Base-by-base conservation (phyloP, 768 basidiomycete genomes). In the Tephrocybe sp. region DNA sequence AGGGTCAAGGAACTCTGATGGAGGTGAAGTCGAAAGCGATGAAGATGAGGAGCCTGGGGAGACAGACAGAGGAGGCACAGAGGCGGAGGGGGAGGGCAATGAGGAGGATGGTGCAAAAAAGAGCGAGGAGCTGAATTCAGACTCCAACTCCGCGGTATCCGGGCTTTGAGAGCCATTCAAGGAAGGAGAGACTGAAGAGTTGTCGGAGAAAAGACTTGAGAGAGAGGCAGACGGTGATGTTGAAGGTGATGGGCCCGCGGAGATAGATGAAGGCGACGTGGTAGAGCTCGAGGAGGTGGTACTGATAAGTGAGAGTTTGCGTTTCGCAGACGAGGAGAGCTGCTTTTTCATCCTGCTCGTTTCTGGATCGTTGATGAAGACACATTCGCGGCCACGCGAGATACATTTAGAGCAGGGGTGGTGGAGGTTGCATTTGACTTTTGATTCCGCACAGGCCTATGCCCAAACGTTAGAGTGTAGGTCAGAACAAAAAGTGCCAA, bases 321-420 rank as follows among this genome's bases (percentile, higher is more conserved):
- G 68, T 51, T 67, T 69, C 4, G 67, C 26, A 26, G 26, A 26
- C 7, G 26, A 61, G 39, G 67, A 61, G 33, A 68, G 67, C 35
- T 62, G 56, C 55, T 67, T 72, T 49, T 68, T 72, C 54, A 65
- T 73, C 45, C 74, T 65, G 13, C 74, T 72, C 16, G 67, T 64
- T 51, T 73, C 71, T 2, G 74, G 74, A 50, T 76, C 72, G 61
- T 77, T 76, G 65, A 76, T 73, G 63, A 85, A 87, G 34, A 85
- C 35, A 36, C 35, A 36, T 36, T 36, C 35, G 10, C 35, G 35
- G 4, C 35, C 35, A 11, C 35, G 35, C 35, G 35, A 36, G 10
- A 36, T 17, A 11, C 35, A 36, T 36, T 36, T 36, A 5, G 35
- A 36, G 17, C 35, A 36, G 17, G 35, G 35, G 11, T 36, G 35